A percentile compares a stretch with the other conserved stretches of the same genome.
Conservation (phyloP, 148 eudicot species). For the Camellia lanceoleosa region DNA sequence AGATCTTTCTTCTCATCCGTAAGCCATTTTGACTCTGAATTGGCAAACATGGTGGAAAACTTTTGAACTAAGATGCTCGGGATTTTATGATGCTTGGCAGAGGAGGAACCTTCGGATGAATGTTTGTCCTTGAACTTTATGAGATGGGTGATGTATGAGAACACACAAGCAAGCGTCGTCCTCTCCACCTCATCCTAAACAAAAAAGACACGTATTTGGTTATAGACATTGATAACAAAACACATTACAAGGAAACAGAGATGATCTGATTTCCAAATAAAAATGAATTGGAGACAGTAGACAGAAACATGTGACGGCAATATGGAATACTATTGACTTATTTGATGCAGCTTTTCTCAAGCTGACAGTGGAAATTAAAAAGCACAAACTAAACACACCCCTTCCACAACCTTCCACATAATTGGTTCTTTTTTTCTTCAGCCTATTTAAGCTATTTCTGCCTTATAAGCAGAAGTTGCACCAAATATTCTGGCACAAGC, state of each 20-base stretch:
- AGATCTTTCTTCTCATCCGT: slow-evolving; percentile 58
- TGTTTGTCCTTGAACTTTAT: slow-evolving; percentile 67
- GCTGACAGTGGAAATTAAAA: too few species aligned
- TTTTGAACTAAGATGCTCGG: slow-evolving; percentile 65
- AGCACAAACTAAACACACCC: too few species aligned
- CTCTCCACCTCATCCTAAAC: slow-evolving; percentile 60
- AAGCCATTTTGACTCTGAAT: slow-evolving; percentile 40
- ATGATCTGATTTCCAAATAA: not conserved
- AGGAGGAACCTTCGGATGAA: slow-evolving; percentile 42
- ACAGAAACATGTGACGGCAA: not conserved
- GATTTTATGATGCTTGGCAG: slow-evolving; percentile 51
- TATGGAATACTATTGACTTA: not conserved
- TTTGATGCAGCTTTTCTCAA: too few species aligned
- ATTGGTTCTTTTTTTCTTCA: too few species aligned
- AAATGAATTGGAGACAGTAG: not conserved
- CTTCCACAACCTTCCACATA: too few species aligned
- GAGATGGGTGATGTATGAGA: slow-evolving; percentile 76
- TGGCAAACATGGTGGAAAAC: slow-evolving; percentile 59
- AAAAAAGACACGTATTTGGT: not conserved
- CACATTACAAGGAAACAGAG: not conserved
- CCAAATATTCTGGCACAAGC: too few species aligned
- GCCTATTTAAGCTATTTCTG: too few species aligned
- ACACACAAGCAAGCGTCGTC: slow-evolving; percentile 52
- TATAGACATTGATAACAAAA: not conserved
- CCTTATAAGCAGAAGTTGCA: too few species aligned